phyloP scores from a whole-genome alignment of 139 green algal genomes.

The Edaphochlamys debaryana region DNA sequence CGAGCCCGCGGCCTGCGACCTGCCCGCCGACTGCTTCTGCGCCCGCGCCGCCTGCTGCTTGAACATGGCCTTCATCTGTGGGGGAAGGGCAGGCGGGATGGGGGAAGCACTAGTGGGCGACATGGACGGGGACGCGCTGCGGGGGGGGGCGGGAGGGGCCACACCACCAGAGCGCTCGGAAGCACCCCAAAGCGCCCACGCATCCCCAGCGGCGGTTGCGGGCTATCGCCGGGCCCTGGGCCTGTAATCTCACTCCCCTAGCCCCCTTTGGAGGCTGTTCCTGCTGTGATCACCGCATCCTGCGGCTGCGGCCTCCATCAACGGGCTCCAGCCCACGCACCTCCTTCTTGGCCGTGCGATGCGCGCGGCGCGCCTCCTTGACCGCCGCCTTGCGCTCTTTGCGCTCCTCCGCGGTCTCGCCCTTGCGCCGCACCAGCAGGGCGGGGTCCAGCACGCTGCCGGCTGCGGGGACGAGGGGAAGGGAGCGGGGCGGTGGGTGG shows the following conservation, averaged over 20 bases:
- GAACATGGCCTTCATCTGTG: conserved; percentile 77
- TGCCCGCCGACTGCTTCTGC: conserved; percentile 60
- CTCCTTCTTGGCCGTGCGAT: conserved; percentile 85
- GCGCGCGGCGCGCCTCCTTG: conserved; percentile 76
- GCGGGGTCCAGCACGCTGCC: conserved; percentile 18
- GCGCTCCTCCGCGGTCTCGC: conserved; percentile 86
- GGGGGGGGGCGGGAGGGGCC: too few species aligned
- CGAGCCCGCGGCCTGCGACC: conserved; percentile 12
- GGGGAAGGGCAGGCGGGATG: neutral
- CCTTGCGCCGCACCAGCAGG: conserved; percentile 64
- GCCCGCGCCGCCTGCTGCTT: conserved; percentile 69
- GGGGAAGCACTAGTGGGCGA: neutral
- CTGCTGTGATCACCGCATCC: too few species aligned
- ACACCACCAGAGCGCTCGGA: too few species aligned
- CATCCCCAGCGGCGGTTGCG: neutral
- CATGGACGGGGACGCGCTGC: neutral
- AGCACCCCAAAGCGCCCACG: too few species aligned
- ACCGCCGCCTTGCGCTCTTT: conserved; percentile 82
- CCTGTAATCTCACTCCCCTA: too few species aligned
- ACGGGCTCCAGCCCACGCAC: conserved; percentile 16
- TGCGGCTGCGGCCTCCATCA: too few species aligned
- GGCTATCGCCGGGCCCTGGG: too few species aligned
- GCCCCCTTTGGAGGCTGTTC: too few species aligned
- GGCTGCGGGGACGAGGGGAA: conserved; percentile 6
- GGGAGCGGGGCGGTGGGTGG: neutral